Percentiles rank a stretch among this genome's conserved stretches.
Evolutionary conservation across 2,329 filamentous ascomycete genomes (phyloP).

Genomic region (Geosmithia morbida): DNA sequence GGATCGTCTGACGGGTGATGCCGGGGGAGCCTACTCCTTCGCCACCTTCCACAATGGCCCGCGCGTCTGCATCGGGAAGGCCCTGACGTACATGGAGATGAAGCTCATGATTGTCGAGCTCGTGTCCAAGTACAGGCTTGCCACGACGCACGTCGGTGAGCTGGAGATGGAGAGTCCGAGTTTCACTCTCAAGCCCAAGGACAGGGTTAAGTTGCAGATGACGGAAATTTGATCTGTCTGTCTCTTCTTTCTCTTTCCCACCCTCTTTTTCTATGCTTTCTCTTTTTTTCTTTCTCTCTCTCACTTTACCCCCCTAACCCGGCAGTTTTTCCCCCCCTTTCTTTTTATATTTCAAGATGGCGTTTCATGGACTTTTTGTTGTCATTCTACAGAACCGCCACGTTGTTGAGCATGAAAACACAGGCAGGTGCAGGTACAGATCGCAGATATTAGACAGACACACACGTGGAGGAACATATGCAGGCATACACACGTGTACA

Average conservation of each 20-base stretch:
- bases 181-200: conserved; percentile 7
- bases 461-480: no score
- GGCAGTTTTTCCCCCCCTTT: no score
- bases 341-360: no score
- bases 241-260: neutral
- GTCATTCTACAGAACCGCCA: no score
- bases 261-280: conserved; percentile 4
- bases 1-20: conserved; percentile 8
- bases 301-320: no score
- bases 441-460: no score
- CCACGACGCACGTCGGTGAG: conserved; percentile 3
- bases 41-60: conserved; percentile 21
- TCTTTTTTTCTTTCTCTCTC: no score
- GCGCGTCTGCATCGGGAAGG: conserved; percentile 21
- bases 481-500: no score
- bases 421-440: no score
- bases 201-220: neutral
- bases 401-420: no score
- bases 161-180: conserved; percentile 5
- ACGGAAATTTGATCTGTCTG: conserved; percentile 5
- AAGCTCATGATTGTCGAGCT: conserved; percentile 19
- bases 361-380: no score
- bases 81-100: conserved; percentile 19
- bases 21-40: conserved; percentile 15
- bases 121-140: conserved; percentile 14